Conservation (phyloP, 2,329 filamentous ascomycete species). For the Pestalotiopsis sp. region DNA sequence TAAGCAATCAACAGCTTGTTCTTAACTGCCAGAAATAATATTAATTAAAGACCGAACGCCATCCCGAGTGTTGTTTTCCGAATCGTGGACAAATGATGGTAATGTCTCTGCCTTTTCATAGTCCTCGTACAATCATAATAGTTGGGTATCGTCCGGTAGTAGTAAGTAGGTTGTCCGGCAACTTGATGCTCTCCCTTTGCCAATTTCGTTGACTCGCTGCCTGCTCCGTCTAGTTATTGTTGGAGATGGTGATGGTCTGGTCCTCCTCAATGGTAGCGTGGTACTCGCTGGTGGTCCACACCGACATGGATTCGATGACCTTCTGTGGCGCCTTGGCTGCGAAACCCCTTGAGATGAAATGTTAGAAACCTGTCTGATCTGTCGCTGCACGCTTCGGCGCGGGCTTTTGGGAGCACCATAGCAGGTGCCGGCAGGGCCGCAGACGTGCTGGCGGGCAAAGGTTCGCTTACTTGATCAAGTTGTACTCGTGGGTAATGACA, state of each 20-base stretch:
- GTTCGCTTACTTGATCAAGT: conserved; percentile 63
- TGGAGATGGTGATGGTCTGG: conserved; percentile 59
- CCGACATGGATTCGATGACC: conserved; percentile 68
- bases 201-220: not conserved
- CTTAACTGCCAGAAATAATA: not conserved
- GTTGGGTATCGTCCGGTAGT: not conserved
- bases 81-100: not conserved
- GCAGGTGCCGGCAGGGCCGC: not conserved
- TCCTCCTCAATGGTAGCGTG: conserved; percentile 77
- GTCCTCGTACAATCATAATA: not conserved
- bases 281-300: conserved; percentile 54
- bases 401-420: too few relatives aligned
- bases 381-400: not conserved
- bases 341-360: conserved; percentile 64
- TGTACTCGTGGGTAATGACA: conserved; percentile 78
- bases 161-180: not conserved
- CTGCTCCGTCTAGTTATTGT: conserved; percentile 17
- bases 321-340: conserved; percentile 73
- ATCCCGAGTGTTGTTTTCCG: not conserved
- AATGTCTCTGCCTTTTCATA: not conserved
- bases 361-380: not conserved
- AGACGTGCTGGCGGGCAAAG: not conserved
- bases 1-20: not conserved
- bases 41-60: not conserved
- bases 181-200: not conserved